Evolutionary conservation across 2,329 filamentous ascomycete genomes (phyloP), one percentile per base, ranked within the genome.

Genomic region (Diplodia intermedia): DNA sequence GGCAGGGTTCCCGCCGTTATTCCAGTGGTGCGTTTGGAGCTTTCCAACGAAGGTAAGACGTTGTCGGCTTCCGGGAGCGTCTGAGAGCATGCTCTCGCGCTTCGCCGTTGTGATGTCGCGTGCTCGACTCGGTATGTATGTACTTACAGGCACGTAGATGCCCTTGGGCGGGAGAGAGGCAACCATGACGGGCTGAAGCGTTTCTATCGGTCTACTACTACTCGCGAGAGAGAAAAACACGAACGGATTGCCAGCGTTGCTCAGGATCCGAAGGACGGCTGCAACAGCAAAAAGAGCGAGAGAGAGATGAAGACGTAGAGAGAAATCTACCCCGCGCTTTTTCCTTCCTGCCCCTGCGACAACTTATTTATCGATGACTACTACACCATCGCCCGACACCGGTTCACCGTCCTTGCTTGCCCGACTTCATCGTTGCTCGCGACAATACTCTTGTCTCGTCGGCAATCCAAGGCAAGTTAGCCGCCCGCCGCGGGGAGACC

Each of bases 141-240:
- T 7, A 55, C 68, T 67, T 55, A 69, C 68, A n/a, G 62, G 68
- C 55, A 69, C 68, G 68, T 43, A 69, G 61, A 69, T 69, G 47
- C 68, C 68, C 52, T 54, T 60, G 52, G 68, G 68, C n/a, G 68
- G 68, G 33, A 63, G 62, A 40, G 61, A 65, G 52, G 40, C 40
- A 33, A 65, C 60, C 57, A 68, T 65, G 15, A 26, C 11, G 36
- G 36, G 36, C 9, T 12, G 26, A 33, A 29, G 36, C 18, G 15
- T 15, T 38, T 47, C 50, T 47, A 61, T 31, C 12, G 11, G 36
- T 18, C 56, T 47, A 47, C 12, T n/a, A 18, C 23, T 26, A 43
- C 4, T 14, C 31, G 7, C 12, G 4, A 33, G 56, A 11, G 36
- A 38, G 11, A 38, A 12, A 23, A 29, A 38, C 2, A 47, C 56